phyloP scores from a whole-genome alignment of 257 asterid species.

The Thymus mandschuricus region DNA sequence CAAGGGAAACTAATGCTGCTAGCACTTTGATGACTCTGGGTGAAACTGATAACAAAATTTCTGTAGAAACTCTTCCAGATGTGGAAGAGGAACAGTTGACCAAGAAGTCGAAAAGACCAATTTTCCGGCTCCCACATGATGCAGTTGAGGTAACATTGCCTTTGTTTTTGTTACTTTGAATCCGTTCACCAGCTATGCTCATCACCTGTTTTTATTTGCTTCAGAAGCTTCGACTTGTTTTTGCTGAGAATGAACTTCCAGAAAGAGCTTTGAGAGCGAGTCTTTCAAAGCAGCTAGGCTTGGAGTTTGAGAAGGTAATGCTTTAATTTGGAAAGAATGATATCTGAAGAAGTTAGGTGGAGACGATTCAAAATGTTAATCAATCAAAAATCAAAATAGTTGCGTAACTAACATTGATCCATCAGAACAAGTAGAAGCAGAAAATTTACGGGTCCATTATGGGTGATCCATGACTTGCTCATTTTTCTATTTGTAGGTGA shows the following conservation, averaged over 20 bases:
- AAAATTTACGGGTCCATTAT: conserved; percentile 11
- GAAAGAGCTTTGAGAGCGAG: conserved; percentile 63
- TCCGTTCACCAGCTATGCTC: conserved; percentile 23
- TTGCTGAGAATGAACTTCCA: conserved; percentile 96
- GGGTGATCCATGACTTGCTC: conserved; percentile 24
- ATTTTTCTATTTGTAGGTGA: conserved; percentile 62
- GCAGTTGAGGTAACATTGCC: conserved; percentile 73
- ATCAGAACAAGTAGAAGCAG: not conserved
- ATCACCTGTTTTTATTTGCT: conserved; percentile 34
- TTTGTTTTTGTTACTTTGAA: conserved; percentile 11
- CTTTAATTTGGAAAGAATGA: conserved; percentile 29
- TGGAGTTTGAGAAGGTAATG: conserved; percentile 83
- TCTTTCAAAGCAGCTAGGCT: conserved; percentile 77
- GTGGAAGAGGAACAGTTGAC: conserved; percentile 34
- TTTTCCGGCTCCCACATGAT: conserved; percentile 70
- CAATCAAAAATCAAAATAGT: not conserved
- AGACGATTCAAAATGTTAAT: conserved; percentile 10
- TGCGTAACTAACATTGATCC: conserved; percentile 4
- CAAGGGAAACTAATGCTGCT: conserved; percentile 75
- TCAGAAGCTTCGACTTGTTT: conserved; percentile 88
- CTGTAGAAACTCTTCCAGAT: conserved; percentile 42
- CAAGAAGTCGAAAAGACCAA: conserved; percentile 56
- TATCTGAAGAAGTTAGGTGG: conserved; percentile 23
- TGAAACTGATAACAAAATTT: conserved; percentile 48
- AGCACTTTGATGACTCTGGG: conserved; percentile 56